phyloP scores from a whole-genome alignment of 768 basidiomycete genomes.

The Tulasnella sp. region DNA sequence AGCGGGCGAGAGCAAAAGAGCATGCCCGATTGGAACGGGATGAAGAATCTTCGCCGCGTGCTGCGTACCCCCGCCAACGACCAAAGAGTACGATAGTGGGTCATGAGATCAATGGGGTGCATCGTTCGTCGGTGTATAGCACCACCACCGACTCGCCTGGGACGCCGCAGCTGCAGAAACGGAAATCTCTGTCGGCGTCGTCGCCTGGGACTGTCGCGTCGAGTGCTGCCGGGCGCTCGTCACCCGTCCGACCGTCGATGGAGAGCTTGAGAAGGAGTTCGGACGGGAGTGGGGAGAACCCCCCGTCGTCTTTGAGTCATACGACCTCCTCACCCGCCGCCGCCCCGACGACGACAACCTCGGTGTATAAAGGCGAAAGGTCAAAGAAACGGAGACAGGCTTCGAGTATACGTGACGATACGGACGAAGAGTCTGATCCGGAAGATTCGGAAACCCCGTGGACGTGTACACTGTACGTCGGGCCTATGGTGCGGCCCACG shows the following conservation, averaged over 20 bases:
- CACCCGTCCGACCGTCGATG: not conserved
- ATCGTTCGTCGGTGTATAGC: not conserved
- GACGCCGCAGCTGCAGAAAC: not conserved
- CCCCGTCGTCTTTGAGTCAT: not conserved
- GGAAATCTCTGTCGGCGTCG: not conserved
- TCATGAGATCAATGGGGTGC: not conserved
- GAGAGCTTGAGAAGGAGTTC: conserved; percentile 6
- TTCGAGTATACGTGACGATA: not conserved
- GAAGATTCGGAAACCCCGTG: conserved; percentile 96
- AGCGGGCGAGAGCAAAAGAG: conserved; percentile 22
- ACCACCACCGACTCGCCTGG: not conserved
- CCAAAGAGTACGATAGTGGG: conserved; percentile 8
- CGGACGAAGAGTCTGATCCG: conserved; percentile 69
- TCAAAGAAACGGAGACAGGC: not conserved
- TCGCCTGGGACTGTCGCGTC: not conserved
- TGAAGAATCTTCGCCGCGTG: not conserved
- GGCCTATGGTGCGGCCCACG: not conserved
- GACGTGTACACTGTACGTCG: conserved; percentile 56
- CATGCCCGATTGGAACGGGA: not conserved
- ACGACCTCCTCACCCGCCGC: not conserved
- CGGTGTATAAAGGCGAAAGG: conserved; percentile 6
- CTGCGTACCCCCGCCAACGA: not conserved
- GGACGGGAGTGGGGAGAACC: not conserved
- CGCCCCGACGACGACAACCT: not conserved
- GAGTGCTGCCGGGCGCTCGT: not conserved